Percentiles rank a stretch among this genome's conserved stretches.
phyloP scores from a whole-genome alignment of 176 grass and related monocot genomes.

The Avena insularis region DNA sequence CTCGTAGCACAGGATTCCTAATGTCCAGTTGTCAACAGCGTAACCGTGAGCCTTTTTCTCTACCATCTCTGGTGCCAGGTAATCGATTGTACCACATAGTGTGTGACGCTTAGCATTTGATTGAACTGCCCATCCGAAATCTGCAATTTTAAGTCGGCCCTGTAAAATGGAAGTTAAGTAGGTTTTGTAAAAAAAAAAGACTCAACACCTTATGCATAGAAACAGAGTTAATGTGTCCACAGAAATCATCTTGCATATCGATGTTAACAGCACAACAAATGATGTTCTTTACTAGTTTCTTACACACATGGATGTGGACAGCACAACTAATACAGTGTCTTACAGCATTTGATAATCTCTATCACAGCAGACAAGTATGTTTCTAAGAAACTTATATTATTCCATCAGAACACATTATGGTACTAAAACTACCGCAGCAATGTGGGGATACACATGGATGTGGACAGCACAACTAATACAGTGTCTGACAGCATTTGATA shows the following conservation, averaged over 20 bases:
- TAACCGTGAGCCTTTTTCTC: conserved; percentile 91
- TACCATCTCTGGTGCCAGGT: conserved; percentile 91
- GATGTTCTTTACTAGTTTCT: background rate
- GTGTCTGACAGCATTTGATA: background rate
- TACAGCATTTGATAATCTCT: background rate
- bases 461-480: background rate
- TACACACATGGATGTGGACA: background rate
- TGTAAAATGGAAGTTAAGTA: conserved; percentile 43
- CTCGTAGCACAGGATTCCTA: conserved; percentile 90
- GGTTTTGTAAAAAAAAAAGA: conserved; percentile 26
- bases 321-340: background rate
- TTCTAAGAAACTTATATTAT: background rate
- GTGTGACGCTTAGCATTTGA: conserved; percentile 85
- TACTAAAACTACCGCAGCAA: background rate
- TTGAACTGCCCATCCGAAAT: conserved; percentile 91
- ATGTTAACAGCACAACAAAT: conserved; percentile 8
- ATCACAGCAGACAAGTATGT: background rate
- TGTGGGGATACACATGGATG: background rate
- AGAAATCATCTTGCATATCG: background rate
- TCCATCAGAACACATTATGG: background rate
- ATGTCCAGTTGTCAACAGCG: conserved; percentile 94
- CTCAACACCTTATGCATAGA: background rate
- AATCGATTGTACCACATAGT: conserved; percentile 93
- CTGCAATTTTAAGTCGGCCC: conserved; percentile 93
- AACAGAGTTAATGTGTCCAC: background rate